Conservation (phyloP, 1,284 basidiomycete species). For the Sporisorium iseilematis-ciliati region DNA sequence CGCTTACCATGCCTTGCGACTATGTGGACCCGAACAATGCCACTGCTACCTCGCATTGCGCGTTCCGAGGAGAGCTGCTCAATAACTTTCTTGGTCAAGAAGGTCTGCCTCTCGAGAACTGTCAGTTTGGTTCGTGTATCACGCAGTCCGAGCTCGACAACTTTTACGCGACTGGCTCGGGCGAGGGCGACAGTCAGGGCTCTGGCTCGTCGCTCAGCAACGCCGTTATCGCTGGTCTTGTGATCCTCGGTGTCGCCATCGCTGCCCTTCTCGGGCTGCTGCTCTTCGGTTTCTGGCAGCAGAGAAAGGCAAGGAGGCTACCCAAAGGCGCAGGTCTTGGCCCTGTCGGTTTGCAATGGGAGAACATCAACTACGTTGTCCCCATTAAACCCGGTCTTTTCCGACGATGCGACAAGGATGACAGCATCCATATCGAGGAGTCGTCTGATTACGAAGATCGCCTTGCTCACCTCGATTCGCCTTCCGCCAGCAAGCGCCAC, state of each 20-base stretch:
- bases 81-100: slow-evolving; percentile 49
- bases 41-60: slow-evolving; percentile 35
- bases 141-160: slow-evolving; percentile 45
- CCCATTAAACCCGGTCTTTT: slow-evolving; percentile 15
- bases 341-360: slow-evolving; percentile 54
- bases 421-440: background rate
- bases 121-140: slow-evolving; percentile 54
- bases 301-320: slow-evolving; percentile 33
- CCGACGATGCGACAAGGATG: slow-evolving; percentile 2
- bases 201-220: slow-evolving; percentile 34
- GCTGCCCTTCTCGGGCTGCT: slow-evolving; percentile 36
- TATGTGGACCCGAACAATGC: slow-evolving; percentile 50
- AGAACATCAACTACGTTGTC: slow-evolving; percentile 42
- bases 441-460: slow-evolving; percentile 14
- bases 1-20: slow-evolving; percentile 59
- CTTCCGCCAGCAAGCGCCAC: background rate
- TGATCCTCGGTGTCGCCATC: slow-evolving; percentile 50
- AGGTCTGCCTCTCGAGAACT: slow-evolving; percentile 53
- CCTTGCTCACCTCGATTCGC: slow-evolving; percentile 18
- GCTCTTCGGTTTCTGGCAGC: slow-evolving; percentile 33
- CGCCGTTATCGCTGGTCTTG: slow-evolving; percentile 55
- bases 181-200: slow-evolving; percentile 8
- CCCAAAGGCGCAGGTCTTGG: slow-evolving; percentile 22
- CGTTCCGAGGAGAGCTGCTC: slow-evolving; percentile 50
- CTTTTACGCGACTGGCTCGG: slow-evolving; percentile 38